These are phyloP conservation scores for Xylaria curta DNA, from an alignment of 495 filamentous ascomycete species.

Conservation along the genomic window DNA sequence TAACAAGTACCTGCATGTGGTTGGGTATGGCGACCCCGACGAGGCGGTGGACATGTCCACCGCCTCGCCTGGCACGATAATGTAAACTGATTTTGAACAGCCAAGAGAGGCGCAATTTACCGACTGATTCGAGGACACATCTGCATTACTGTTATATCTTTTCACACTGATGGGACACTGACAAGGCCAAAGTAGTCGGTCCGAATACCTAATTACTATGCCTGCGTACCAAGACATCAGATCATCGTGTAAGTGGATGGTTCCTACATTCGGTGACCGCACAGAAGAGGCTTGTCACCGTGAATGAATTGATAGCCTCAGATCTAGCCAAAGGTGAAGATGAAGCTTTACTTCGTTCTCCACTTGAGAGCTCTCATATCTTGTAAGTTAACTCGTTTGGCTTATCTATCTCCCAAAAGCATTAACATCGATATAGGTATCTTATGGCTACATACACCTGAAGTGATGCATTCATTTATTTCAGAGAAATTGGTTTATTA, in stretches of 20 bases:
- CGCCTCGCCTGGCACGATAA: too few species aligned
- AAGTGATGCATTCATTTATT: background rate
- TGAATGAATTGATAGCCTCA: background rate
- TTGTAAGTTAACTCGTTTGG: background rate
- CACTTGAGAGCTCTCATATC: background rate
- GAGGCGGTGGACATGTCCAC: too few species aligned
- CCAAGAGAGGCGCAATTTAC: background rate
- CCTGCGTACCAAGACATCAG: background rate
- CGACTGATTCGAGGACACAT: background rate
- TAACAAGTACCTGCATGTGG: background rate
- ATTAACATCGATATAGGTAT: constrained; percentile 4
- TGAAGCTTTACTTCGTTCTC: background rate
- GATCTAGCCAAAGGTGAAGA: background rate
- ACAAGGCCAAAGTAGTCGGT: background rate
- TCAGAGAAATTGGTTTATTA: too few species aligned
- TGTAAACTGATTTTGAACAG: background rate
- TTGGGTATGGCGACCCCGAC: too few species aligned
- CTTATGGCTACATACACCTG: background rate
- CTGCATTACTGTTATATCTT: background rate
- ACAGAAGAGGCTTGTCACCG: background rate
- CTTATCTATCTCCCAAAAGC: background rate
- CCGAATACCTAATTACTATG: constrained; percentile 4
- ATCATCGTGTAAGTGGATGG: background rate
- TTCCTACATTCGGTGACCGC: background rate
- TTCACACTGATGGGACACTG: background rate